Evolutionary conservation across 257 asterid species (phyloP).

Genomic region (Cordia subcordata): DNA sequence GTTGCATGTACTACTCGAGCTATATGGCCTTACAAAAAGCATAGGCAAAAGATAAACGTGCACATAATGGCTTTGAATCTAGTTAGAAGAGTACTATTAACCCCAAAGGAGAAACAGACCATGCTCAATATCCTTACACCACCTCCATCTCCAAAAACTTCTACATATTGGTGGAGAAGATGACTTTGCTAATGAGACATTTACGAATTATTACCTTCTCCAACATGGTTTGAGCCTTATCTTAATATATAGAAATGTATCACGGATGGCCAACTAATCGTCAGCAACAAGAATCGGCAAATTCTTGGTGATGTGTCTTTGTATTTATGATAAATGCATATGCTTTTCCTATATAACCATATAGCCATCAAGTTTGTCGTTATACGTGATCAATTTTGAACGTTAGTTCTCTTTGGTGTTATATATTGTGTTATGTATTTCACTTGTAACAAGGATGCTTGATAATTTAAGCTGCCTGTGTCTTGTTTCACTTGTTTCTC

Average conservation of each 20-base stretch:
- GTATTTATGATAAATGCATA: not conserved
- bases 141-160: slow-evolving; percentile 42
- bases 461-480: too few species aligned
- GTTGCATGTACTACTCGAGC: slow-evolving; percentile 77
- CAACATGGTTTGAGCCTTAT: not conserved
- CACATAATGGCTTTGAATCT: slow-evolving; percentile 88
- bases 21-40: slow-evolving; percentile 71
- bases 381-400: too few species aligned
- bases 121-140: slow-evolving; percentile 91
- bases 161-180: slow-evolving; percentile 60
- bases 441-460: too few species aligned
- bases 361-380: too few species aligned
- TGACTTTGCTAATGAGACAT: slow-evolving; percentile 32
- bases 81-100: slow-evolving; percentile 73
- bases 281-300: not conserved
- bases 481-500: too few species aligned
- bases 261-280: too few species aligned
- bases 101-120: slow-evolving; percentile 76
- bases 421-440: too few species aligned
- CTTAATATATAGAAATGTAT: too few species aligned
- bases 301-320: not conserved
- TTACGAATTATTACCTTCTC: not conserved
- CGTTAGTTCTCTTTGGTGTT: too few species aligned
- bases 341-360: too few species aligned
- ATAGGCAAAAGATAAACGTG: slow-evolving; percentile 67